A percentile compares a stretch with the other conserved stretches of the same genome.
These are phyloP conservation scores for Pichia norvegensis DNA, from an alignment of 1,139 yeast species.

Conservation along the genomic window DNA sequence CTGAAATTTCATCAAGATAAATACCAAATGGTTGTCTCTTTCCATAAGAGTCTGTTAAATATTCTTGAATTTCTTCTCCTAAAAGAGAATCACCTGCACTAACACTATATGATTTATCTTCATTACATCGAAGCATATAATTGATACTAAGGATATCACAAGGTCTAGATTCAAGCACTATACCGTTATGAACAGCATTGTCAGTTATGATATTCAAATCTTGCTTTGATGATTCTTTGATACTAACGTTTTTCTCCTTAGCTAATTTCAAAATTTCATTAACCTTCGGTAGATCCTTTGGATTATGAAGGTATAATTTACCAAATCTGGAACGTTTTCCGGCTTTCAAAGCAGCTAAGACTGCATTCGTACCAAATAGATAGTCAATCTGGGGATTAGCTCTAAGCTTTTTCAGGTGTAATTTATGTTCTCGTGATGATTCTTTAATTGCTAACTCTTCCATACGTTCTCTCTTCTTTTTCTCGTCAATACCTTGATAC, in stretches of 20 bases:
- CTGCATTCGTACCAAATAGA: conserved; percentile 71
- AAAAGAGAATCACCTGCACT: conserved; percentile 15
- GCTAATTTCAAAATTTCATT: conserved; percentile 40
- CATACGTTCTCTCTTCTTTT: conserved; percentile 5
- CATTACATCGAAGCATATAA: conserved; percentile 29
- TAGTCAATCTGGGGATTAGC: conserved; percentile 53
- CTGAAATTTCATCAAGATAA: conserved; percentile 75
- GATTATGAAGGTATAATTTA: conserved; percentile 42
- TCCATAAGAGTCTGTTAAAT: conserved; percentile 7
- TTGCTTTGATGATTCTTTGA: conserved; percentile 36
- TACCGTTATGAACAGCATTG: conserved; percentile 77
- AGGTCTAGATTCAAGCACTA: conserved; percentile 63
- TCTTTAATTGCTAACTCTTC: conserved; percentile 2
- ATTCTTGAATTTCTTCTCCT: background rate
- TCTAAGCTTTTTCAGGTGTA: conserved; percentile 5
- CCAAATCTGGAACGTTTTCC: conserved; percentile 47
- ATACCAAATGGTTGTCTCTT: conserved; percentile 58
- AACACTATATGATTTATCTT: conserved; percentile 30
- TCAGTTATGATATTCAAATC: conserved; percentile 54
- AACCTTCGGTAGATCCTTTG: conserved; percentile 27
- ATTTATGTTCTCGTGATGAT: conserved; percentile 7
- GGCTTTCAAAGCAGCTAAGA: conserved; percentile 58
- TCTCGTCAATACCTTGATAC: conserved; percentile 9
- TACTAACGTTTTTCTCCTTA: conserved; percentile 24
- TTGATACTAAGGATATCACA: conserved; percentile 39